Percentiles rank a stretch among this genome's conserved stretches.
Evolutionary conservation across 495 filamentous ascomycete species (phyloP).

Genomic region (Xylaria palmicola): DNA sequence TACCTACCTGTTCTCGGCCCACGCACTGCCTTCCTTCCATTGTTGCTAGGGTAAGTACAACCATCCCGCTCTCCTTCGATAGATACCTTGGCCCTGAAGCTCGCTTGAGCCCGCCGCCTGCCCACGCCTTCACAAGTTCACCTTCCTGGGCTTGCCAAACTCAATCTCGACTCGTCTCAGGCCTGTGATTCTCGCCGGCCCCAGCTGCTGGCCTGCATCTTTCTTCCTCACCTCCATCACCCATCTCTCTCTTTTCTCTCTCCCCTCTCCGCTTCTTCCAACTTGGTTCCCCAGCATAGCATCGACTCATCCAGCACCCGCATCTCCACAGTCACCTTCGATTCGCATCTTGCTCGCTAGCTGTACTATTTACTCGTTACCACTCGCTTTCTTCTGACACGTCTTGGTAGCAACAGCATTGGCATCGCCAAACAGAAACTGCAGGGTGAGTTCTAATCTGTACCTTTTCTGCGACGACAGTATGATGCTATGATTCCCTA

Average conservation of each 20-base stretch:
- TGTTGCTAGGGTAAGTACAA: not conserved
- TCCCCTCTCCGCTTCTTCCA: constrained; percentile 31
- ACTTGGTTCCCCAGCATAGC: constrained; percentile 49
- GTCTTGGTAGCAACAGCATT: constrained; percentile 49
- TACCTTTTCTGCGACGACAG: not conserved
- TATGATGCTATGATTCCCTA: not conserved
- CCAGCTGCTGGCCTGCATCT: not conserved
- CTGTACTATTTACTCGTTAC: constrained; percentile 55
- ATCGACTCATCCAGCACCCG: constrained; percentile 45
- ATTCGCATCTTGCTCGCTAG: constrained; percentile 53
- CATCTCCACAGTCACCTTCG: constrained; percentile 46
- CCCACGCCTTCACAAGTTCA: not conserved
- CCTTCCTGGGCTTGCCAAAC: not conserved
- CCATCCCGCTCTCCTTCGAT: not conserved
- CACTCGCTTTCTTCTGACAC: constrained; percentile 50
- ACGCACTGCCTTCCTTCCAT: constrained; percentile 1
- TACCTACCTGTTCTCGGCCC: constrained; percentile 6
- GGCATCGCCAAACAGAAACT: constrained; percentile 30
- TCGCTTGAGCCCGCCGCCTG: no score
- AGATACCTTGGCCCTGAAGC: no score
- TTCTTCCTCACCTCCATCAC: constrained; percentile 1
- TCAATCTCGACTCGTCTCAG: not conserved
- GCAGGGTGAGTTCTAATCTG: constrained; percentile 21
- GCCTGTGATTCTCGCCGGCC: constrained; percentile 1
- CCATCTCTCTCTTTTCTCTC: constrained; percentile 10